Evolutionary conservation across 2,329 filamentous ascomycete genomes (phyloP).

Genomic region (Aplosporella prunicola): DNA sequence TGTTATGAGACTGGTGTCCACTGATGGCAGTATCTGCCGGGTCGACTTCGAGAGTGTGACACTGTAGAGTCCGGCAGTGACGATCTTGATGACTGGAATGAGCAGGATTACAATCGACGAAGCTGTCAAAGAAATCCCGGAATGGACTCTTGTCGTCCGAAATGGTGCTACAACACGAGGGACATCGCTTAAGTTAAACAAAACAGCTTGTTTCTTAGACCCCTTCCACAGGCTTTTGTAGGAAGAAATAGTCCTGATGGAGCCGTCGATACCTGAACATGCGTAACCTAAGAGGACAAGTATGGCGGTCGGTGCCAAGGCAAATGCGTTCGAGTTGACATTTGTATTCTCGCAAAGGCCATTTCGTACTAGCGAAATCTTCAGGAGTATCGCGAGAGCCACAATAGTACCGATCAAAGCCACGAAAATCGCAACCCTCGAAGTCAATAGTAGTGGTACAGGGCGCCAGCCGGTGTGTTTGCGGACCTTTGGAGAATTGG

Average conservation of each 20-base stretch:
- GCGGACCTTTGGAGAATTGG: background rate
- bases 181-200: too few species aligned
- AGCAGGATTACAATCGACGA: background rate
- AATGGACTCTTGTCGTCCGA: background rate
- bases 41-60: background rate
- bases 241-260: background rate
- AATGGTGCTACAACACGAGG: too few species aligned
- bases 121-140: background rate
- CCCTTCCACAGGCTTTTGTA: background rate
- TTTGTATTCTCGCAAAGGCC: background rate
- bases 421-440: background rate
- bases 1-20: background rate
- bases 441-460: background rate
- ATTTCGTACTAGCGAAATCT: background rate
- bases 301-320: background rate
- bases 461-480: background rate
- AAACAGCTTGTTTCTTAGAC: background rate
- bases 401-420: background rate
- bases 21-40: background rate
- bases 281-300: background rate
- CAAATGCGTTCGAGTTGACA: background rate
- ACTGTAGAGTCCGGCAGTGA: background rate
- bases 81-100: slow-evolving; percentile 1
- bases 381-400: background rate
- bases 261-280: background rate